Conservation (phyloP, 2,329 filamentous ascomycete genomes). For the Leptographium wingfieldii region DNA sequence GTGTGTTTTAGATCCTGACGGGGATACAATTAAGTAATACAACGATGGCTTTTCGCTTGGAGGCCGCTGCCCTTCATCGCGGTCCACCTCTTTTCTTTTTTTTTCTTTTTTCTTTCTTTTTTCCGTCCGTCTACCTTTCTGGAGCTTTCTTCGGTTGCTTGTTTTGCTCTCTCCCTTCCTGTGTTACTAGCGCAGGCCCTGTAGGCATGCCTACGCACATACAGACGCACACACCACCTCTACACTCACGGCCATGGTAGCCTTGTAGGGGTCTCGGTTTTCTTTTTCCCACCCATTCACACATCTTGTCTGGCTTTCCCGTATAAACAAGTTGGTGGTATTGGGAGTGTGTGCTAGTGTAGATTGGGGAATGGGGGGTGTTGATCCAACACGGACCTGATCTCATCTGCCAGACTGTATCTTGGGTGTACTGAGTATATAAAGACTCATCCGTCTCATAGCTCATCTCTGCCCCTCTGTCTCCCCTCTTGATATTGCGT, state of each 20-base stretch:
- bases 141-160: too few species aligned
- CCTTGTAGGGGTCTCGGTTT: neutral
- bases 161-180: neutral
- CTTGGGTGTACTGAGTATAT: neutral
- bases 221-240: neutral
- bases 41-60: slow-evolving; percentile 8
- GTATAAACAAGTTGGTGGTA: neutral
- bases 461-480: too few species aligned
- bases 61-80: slow-evolving; percentile 2
- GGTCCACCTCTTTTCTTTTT: neutral
- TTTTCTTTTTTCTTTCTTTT: neutral
- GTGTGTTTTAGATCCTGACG: slow-evolving; percentile 1
- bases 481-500: too few species aligned
- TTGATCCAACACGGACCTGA: neutral
- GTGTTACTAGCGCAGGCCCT: neutral
- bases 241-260: too few species aligned
- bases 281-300: neutral
- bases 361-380: neutral
- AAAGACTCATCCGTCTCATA: neutral
- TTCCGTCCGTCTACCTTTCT: neutral
- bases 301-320: neutral
- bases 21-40: slow-evolving; percentile 1
- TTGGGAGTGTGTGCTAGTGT: neutral
- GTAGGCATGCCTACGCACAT: neutral
- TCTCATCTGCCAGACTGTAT: neutral